Conservation (phyloP, 495 filamentous ascomycete genomes). For the Penicillium arizonense region DNA sequence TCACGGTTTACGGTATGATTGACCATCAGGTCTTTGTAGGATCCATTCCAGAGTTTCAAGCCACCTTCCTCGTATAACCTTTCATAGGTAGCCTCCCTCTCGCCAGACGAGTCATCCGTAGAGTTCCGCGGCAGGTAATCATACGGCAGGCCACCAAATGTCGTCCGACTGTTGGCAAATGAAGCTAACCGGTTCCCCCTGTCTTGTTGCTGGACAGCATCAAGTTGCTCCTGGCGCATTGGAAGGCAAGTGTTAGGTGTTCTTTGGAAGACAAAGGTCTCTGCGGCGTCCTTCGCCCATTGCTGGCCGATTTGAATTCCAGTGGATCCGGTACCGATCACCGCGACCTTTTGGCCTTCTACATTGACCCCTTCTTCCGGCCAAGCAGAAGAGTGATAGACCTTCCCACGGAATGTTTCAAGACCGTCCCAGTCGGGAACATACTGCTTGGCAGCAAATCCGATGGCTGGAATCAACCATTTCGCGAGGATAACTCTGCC, state of each 20-base stretch:
- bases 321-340: constrained; percentile 61
- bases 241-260: constrained; percentile 54
- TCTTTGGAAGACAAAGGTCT: constrained; percentile 49
- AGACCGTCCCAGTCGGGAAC: constrained; percentile 52
- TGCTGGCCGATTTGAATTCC: constrained; percentile 58
- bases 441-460: constrained; percentile 32
- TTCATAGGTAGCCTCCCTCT: constrained; percentile 48
- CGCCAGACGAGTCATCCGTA: constrained; percentile 46
- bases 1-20: constrained; percentile 46
- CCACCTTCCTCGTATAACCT: constrained; percentile 48
- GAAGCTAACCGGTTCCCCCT: neutral
- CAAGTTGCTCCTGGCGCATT: constrained; percentile 40
- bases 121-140: constrained; percentile 16
- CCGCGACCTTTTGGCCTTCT: constrained; percentile 45
- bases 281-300: constrained; percentile 30
- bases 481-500: constrained; percentile 41
- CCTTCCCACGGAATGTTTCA: constrained; percentile 49
- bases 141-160: neutral
- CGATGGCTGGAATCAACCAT: constrained; percentile 48
- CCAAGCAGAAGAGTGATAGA: constrained; percentile 61
- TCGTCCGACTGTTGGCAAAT: neutral
- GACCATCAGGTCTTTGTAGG: constrained; percentile 50
- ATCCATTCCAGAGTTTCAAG: constrained; percentile 50
- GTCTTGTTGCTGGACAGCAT: too few relatives aligned
- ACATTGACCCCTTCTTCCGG: constrained; percentile 49